phyloP scores from a whole-genome alignment of 1,284 basidiomycete genomes.

The Pholiota adiposa region DNA sequence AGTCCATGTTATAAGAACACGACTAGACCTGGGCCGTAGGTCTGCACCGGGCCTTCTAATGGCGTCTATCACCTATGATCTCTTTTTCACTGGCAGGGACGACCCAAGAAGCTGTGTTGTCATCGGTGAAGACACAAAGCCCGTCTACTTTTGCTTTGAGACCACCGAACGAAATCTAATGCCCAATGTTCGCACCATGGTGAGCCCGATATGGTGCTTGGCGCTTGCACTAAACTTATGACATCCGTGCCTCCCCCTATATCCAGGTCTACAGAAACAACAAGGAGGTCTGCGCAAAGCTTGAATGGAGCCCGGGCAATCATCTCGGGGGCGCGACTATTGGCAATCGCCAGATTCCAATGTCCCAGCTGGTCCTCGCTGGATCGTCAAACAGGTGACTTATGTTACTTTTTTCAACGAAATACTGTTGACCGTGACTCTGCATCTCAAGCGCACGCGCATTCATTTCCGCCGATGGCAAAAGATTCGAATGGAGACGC shows the following conservation, averaged over 20 bases:
- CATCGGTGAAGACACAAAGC: conserved; percentile 65
- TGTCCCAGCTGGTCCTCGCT: conserved; percentile 62
- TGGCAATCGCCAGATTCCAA: conserved; percentile 56
- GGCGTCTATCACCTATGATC: conserved; percentile 48
- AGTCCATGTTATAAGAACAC: conserved; percentile 45
- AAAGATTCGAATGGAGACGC: conserved; percentile 66
- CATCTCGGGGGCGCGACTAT: conserved; percentile 62
- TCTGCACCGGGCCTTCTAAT: conserved; percentile 35
- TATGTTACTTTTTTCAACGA: conserved; percentile 8
- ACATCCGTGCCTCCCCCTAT: conserved; percentile 3
- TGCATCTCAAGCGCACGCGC: conserved; percentile 51
- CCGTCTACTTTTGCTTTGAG: conserved; percentile 69
- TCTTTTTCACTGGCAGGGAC: conserved; percentile 72
- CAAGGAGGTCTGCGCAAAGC: conserved; percentile 55
- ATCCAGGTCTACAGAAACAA: conserved; percentile 53
- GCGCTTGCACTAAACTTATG: conserved; percentile 19
- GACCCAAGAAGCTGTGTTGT: conserved; percentile 69
- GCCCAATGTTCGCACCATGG: conserved; percentile 54
- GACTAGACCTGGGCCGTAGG: conserved; percentile 31
- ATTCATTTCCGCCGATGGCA: conserved; percentile 57
- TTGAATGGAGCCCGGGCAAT: conserved; percentile 64
- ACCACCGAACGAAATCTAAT: conserved; percentile 49
- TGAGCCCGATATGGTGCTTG: conserved; percentile 33
- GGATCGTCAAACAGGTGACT: conserved; percentile 54
- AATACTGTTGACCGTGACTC: conserved; percentile 4